Conservation (phyloP, 306 rosid genomes). For the Sesbania bispinosa region DNA sequence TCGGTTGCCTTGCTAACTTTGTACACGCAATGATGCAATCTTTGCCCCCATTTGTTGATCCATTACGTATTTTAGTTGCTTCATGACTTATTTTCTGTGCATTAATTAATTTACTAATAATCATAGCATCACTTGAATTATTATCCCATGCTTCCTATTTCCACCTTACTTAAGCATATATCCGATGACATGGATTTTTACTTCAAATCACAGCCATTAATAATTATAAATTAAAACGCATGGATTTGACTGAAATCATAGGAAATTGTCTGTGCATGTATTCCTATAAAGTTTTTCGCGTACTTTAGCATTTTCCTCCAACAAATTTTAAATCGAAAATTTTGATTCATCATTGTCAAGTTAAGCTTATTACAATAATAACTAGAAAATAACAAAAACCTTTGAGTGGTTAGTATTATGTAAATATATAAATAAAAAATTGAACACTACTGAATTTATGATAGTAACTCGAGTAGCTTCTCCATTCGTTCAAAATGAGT, state of each 20-base stretch:
- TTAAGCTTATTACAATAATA: neutral
- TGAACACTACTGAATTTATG: too few relatives aligned
- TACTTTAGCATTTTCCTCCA: neutral
- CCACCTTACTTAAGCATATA: neutral
- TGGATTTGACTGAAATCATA: too few relatives aligned
- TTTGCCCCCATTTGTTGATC: too few relatives aligned
- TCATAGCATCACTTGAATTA: neutral
- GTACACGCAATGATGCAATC: conserved; percentile 17
- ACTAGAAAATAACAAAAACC: neutral
- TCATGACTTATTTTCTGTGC: neutral
- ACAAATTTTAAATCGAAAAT: neutral
- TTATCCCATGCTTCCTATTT: neutral
- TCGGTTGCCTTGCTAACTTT: conserved; percentile 1
- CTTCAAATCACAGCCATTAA: too few relatives aligned
- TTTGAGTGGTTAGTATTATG: neutral
- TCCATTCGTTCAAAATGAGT: neutral
- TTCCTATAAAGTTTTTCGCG: neutral
- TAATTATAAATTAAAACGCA: too few relatives aligned
- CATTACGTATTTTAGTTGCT: neutral
- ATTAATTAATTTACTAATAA: neutral
- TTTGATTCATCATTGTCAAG: neutral
- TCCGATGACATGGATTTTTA: too few relatives aligned
- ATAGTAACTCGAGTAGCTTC: neutral
- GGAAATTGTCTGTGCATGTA: too few relatives aligned
- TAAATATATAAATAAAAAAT: too few relatives aligned